phyloP scores from a whole-genome alignment of 2,329 filamentous ascomycete species.

The Biscogniauxia marginata region DNA sequence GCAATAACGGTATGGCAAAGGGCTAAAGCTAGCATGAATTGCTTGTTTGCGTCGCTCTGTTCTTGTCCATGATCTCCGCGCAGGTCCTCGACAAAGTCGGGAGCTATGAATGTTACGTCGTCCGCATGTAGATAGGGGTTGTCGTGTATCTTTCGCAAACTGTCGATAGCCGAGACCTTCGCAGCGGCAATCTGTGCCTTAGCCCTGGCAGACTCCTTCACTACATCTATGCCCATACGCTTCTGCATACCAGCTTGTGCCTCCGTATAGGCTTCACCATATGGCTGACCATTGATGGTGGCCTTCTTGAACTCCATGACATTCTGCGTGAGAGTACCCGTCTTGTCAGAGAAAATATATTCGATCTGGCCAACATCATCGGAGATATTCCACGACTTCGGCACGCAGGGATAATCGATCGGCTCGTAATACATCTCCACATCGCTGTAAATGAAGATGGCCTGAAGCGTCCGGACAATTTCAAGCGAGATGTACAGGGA shows the following conservation, averaged over 20 bases:
- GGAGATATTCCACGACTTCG: conserved; percentile 98
- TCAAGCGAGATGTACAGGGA: conserved; percentile 97
- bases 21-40: conserved; percentile 92
- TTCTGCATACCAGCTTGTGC: conserved; percentile 96
- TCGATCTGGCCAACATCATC: conserved; percentile 98
- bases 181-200: conserved; percentile 76
- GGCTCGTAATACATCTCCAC: conserved; percentile 95
- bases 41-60: conserved; percentile 75
- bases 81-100: conserved; percentile 83
- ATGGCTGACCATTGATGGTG: conserved; percentile 92
- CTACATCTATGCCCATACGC: conserved; percentile 81
- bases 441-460: conserved; percentile 97
- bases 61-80: conserved; percentile 71
- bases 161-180: conserved; percentile 68
- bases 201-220: conserved; percentile 71
- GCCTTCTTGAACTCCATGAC: conserved; percentile 99
- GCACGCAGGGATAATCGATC: conserved; percentile 91
- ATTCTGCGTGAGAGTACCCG: conserved; percentile 85
- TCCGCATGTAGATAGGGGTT: conserved; percentile 92
- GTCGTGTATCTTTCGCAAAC: conserved; percentile 74
- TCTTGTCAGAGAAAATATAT: conserved; percentile 98
- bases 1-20: conserved; percentile 97
- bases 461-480: conserved; percentile 89
- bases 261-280: conserved; percentile 97
- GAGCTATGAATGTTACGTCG: conserved; percentile 86